Conservation (phyloP, 768 basidiomycete species). For the Leccinum variicolor region DNA sequence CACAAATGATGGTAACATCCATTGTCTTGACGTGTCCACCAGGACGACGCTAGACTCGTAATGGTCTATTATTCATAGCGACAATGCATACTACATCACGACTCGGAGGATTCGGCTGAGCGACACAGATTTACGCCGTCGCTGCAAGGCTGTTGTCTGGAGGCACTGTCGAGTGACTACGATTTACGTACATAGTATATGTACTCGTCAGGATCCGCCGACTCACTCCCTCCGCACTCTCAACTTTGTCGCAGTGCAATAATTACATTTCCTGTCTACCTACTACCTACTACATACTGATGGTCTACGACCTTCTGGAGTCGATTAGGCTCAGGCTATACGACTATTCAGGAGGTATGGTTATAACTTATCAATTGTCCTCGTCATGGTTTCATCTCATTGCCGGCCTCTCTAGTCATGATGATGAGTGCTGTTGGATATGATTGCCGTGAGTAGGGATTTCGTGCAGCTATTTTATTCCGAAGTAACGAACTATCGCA, state of each 20-base stretch:
- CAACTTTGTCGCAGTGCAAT: neutral
- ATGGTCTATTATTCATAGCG: neutral
- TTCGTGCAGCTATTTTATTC: neutral
- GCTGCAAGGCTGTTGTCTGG: neutral
- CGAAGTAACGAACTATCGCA: neutral
- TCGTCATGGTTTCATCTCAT: neutral
- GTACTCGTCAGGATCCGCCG: no score
- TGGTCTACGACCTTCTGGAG: neutral
- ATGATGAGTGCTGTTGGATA: constrained; percentile 2
- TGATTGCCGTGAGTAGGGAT: constrained; percentile 7
- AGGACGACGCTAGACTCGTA: neutral
- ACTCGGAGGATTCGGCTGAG: neutral
- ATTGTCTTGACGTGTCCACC: neutral
- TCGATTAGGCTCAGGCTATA: neutral
- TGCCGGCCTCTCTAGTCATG: neutral
- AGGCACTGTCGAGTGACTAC: neutral
- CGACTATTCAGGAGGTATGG: neutral
- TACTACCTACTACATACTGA: neutral
- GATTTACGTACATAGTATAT: no score
- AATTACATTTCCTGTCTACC: neutral
- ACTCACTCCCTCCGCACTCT: neutral
- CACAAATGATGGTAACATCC: neutral
- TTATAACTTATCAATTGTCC: no score
- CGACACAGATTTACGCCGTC: no score
- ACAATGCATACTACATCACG: neutral